A percentile compares a stretch with the other conserved stretches of the same genome.
Conservation (phyloP, 2,329 filamentous ascomycete genomes). For the Apiospora hydei region DNA sequence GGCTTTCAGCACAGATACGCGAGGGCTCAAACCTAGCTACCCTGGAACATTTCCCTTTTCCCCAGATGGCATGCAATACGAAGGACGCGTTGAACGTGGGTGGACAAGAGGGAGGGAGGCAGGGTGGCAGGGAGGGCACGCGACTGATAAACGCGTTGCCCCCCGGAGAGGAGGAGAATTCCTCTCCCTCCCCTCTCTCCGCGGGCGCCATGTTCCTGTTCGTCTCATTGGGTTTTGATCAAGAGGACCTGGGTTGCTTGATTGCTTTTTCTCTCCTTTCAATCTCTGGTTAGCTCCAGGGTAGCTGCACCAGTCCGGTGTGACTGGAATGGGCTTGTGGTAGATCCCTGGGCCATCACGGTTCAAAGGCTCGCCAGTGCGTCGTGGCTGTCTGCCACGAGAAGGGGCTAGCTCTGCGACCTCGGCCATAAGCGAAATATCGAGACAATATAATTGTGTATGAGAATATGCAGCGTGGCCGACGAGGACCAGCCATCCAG, state of each 20-base stretch:
- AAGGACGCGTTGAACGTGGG: neutral
- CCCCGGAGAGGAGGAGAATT: neutral
- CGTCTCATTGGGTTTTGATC: neutral
- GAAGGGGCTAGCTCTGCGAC: neutral
- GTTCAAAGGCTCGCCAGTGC: neutral
- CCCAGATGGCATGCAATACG: neutral
- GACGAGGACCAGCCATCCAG: neutral
- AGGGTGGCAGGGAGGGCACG: neutral
- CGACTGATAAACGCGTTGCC: neutral
- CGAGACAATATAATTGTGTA: constrained; percentile 17
- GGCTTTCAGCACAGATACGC: neutral
- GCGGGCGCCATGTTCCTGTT: neutral
- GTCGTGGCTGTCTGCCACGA: neutral
- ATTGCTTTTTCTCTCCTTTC: constrained; percentile 7
- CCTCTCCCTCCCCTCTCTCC: neutral
- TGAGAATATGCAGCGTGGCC: neutral
- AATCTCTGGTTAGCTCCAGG: neutral
- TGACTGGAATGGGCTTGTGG: neutral
- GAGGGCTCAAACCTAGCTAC: constrained; percentile 11
- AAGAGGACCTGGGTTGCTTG: neutral
- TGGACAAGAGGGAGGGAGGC: neutral
- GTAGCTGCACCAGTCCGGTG: neutral
- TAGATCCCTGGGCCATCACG: neutral
- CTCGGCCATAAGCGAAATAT: neutral
- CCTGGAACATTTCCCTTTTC: neutral